Conservation (phyloP, 768 basidiomycete genomes). For the Pulveroboletus sp. region DNA sequence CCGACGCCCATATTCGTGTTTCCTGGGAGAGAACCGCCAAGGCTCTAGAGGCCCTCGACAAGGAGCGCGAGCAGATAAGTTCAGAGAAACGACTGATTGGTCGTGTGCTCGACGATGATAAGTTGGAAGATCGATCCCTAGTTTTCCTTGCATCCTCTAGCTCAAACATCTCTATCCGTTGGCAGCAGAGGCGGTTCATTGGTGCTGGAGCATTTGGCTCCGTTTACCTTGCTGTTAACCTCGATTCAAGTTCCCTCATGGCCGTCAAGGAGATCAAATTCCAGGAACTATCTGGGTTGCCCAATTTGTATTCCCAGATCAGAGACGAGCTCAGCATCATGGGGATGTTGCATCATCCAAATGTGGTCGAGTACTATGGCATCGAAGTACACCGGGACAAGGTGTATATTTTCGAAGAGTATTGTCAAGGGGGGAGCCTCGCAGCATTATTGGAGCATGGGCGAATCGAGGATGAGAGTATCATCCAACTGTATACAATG, state of each 20-base stretch:
- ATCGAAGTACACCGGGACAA: constrained; percentile 99
- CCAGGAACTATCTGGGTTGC: constrained; percentile 84
- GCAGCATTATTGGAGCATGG: constrained; percentile 87
- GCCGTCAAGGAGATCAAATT: constrained; percentile 99
- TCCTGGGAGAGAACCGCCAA: constrained; percentile 71
- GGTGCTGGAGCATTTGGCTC: constrained; percentile 98
- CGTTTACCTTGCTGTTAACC: constrained; percentile 98
- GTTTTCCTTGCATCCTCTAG: constrained; percentile 94
- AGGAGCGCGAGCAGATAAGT: constrained; percentile 52
- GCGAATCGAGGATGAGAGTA: constrained; percentile 92
- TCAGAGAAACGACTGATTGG: constrained; percentile 76
- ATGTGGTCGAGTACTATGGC: constrained; percentile 97
- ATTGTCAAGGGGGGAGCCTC: constrained; percentile 92
- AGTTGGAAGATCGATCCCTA: constrained; percentile 87
- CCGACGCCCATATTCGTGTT: constrained; percentile 60
- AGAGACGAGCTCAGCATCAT: constrained; percentile 95
- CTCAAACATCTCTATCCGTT: constrained; percentile 91
- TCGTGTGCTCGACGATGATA: constrained; percentile 90
- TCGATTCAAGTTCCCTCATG: constrained; percentile 95
- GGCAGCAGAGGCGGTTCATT: constrained; percentile 98
- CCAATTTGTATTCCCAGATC: constrained; percentile 87
- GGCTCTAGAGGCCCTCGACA: constrained; percentile 62
- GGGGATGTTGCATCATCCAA: constrained; percentile 96
- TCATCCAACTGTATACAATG: constrained; percentile 92
- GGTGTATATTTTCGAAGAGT: constrained; percentile 99